Evolutionary conservation across 140 eudicot species (phyloP).

Genomic region (Ambrosia hybrid): DNA sequence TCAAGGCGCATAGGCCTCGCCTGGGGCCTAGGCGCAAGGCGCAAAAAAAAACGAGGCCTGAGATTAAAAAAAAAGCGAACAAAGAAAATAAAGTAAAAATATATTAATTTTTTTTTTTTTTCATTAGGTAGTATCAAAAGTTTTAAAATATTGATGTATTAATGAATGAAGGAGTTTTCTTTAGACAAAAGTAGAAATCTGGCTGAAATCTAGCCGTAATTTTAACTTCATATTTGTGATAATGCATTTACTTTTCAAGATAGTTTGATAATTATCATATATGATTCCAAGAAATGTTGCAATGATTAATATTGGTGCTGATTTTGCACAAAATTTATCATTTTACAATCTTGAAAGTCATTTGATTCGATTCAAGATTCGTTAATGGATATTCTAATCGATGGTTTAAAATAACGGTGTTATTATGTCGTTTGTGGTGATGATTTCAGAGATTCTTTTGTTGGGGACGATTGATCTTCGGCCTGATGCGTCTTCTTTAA

Average conservation of each 20-base stretch:
- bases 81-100: too few relatives aligned
- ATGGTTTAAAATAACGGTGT: background rate
- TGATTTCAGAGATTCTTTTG: conserved; percentile 71
- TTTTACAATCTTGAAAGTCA: conserved; percentile 9
- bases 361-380: conserved; percentile 5
- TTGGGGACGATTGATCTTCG: conserved; percentile 91
- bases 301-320: background rate
- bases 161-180: too few relatives aligned
- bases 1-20: too few relatives aligned
- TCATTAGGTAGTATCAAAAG: too few relatives aligned
- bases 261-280: conserved; percentile 8
- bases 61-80: too few relatives aligned
- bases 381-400: background rate
- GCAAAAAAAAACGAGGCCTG: too few relatives aligned
- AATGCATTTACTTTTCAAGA: conserved; percentile 5
- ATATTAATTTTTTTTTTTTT: too few relatives aligned
- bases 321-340: background rate
- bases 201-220: too few relatives aligned
- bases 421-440: conserved; percentile 11
- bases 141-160: too few relatives aligned
- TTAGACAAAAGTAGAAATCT: too few relatives aligned
- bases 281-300: conserved; percentile 8
- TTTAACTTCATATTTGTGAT: too few relatives aligned
- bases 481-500: conserved; percentile 82
- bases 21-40: too few relatives aligned